A percentile compares a stretch with the other conserved stretches of the same genome.
Evolutionary conservation across 2,329 filamentous ascomycete species (phyloP).

Genomic region (Sarocladium kiliense): DNA sequence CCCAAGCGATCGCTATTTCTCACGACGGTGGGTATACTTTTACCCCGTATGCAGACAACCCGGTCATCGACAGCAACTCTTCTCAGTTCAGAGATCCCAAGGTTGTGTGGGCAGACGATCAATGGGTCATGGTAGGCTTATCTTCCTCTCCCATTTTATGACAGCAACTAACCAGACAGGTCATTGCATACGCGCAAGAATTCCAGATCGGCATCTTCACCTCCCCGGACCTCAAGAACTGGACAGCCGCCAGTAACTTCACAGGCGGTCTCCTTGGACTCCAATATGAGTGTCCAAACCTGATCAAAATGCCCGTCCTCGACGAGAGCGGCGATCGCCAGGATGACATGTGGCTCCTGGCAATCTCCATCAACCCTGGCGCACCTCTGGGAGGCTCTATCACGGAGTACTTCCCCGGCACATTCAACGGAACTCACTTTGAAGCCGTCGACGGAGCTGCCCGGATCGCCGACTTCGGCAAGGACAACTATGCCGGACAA

Average conservation of each 20-base stretch:
- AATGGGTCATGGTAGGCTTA: constrained; percentile 50
- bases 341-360: constrained; percentile 34
- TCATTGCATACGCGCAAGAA: constrained; percentile 42
- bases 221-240: constrained; percentile 51
- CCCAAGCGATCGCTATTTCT: constrained; percentile 58
- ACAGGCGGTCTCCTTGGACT: constrained; percentile 45
- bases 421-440: constrained; percentile 62
- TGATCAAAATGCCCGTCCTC: constrained; percentile 46
- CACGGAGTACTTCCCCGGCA: constrained; percentile 51
- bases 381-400: constrained; percentile 51
- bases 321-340: constrained; percentile 26
- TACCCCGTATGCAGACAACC: constrained; percentile 53
- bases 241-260: constrained; percentile 51
- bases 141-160: neutral
- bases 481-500: constrained; percentile 31
- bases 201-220: constrained; percentile 58
- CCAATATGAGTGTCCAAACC: constrained; percentile 61
- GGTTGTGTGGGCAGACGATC: constrained; percentile 51
- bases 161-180: neutral
- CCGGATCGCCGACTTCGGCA: constrained; percentile 27
- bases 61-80: constrained; percentile 50
- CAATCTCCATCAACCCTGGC: constrained; percentile 52
- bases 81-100: constrained; percentile 62
- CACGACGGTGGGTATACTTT: constrained; percentile 58
- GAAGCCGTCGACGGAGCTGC: constrained; percentile 22